A percentile compares a stretch with the other conserved stretches of the same genome.
Conservation (phyloP, 371 early-diverging fungal genomes). For the Conidiobolus incongruus region DNA sequence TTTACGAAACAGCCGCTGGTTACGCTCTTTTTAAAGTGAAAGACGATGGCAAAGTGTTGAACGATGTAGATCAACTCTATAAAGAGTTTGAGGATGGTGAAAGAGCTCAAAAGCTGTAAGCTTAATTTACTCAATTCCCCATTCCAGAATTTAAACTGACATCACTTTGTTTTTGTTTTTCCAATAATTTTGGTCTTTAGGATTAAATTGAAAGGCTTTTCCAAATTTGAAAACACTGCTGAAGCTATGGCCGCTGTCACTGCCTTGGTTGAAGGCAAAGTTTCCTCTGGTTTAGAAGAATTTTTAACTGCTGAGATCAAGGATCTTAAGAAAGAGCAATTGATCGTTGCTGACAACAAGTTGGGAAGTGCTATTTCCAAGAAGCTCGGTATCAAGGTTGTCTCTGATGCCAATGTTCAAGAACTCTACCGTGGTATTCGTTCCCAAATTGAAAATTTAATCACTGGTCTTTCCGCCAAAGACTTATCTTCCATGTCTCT, state of each 20-base stretch:
- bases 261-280: slow-evolving; percentile 84
- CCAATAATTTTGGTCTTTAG: slow-evolving; percentile 12
- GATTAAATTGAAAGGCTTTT: slow-evolving; percentile 81
- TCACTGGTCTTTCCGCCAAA: slow-evolving; percentile 35
- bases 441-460: slow-evolving; percentile 41
- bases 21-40: slow-evolving; percentile 72
- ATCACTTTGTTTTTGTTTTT: slow-evolving; percentile 3
- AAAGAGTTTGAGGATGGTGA: slow-evolving; percentile 57
- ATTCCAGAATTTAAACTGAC: neutral
- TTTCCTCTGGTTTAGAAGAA: slow-evolving; percentile 71
- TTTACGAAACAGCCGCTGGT: slow-evolving; percentile 76
- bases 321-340: slow-evolving; percentile 72
- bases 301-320: slow-evolving; percentile 68
- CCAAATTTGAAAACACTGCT: slow-evolving; percentile 91
- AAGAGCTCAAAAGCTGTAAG: slow-evolving; percentile 50
- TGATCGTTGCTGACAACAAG: slow-evolving; percentile 84
- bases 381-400: slow-evolving; percentile 75
- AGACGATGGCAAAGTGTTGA: slow-evolving; percentile 45
- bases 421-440: slow-evolving; percentile 92
- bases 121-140: slow-evolving; percentile 1
- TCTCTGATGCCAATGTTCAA: slow-evolving; percentile 60
- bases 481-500: slow-evolving; percentile 75
- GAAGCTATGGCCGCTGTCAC: slow-evolving; percentile 88
- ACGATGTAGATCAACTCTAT: slow-evolving; percentile 45
- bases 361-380: slow-evolving; percentile 64